A percentile compares a stretch with the other conserved stretches of the same genome.
Evolutionary conservation across 805 yeast species (phyloP).

Genomic region (Kluyveromyces dobzhanskii): DNA sequence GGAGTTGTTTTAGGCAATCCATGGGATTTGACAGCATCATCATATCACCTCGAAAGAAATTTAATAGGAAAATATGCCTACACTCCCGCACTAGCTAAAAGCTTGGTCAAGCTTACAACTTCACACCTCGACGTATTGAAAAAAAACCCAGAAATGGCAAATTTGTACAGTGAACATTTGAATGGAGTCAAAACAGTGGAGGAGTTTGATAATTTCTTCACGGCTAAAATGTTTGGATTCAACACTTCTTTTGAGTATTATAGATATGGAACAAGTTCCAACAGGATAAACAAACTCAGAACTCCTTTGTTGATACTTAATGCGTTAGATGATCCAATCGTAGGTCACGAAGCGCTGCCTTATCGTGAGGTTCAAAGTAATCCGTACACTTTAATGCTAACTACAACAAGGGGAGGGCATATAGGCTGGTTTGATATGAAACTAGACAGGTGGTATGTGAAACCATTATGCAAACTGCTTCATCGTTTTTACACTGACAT

Average conservation of each 20-base stretch:
- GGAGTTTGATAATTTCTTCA: conserved; percentile 58
- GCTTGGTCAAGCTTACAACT: conserved; percentile 36
- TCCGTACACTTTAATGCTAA: conserved; percentile 50
- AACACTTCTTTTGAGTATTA: conserved; percentile 59
- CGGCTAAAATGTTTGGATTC: conserved; percentile 61
- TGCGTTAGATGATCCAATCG: conserved; percentile 64
- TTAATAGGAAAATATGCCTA: conserved; percentile 39
- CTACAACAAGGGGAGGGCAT: conserved; percentile 72
- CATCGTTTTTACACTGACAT: conserved; percentile 27
- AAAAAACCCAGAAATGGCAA: conserved; percentile 15
- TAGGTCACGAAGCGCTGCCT: conserved; percentile 47
- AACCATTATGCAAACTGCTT: conserved; percentile 41
- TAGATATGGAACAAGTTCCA: conserved; percentile 48
- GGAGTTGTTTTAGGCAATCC: conserved; percentile 60
- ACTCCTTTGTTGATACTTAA: conserved; percentile 60
- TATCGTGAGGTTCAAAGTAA: conserved; percentile 40
- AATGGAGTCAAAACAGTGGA: conserved; percentile 28
- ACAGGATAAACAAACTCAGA: conserved; percentile 41
- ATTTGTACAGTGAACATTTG: conserved; percentile 18
- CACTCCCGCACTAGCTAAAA: conserved; percentile 42
- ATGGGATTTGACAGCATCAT: conserved; percentile 59
- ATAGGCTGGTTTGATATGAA: conserved; percentile 63
- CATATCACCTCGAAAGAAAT: conserved; percentile 35
- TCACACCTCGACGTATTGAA: conserved; percentile 34
- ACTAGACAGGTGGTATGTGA: conserved; percentile 60